Evolutionary conservation across 306 rosid species (phyloP).

Genomic region (Medicago arabica): DNA sequence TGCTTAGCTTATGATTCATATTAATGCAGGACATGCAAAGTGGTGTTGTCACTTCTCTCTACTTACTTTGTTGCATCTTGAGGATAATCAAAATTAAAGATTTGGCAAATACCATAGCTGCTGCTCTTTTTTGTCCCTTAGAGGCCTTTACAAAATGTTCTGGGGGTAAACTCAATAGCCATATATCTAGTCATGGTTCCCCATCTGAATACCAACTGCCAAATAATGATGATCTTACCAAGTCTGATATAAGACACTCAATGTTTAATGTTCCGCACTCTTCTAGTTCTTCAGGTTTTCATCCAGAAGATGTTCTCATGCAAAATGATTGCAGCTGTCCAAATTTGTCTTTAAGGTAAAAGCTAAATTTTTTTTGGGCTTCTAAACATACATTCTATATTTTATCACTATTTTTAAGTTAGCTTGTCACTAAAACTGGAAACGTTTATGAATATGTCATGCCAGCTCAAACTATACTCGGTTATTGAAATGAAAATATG

Average conservation of each 20-base stretch:
- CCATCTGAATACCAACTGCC: conserved; percentile 51
- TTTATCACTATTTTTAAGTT: conserved; percentile 6
- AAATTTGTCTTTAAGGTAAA: conserved; percentile 73
- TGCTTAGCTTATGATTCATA: no score
- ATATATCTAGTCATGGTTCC: conserved; percentile 46
- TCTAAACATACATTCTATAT: conserved; percentile 12
- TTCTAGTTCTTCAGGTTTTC: conserved; percentile 58
- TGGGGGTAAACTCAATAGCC: conserved; percentile 62
- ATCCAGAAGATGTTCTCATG: conserved; percentile 40
- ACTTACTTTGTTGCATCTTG: conserved; percentile 89
- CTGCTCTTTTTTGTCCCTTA: conserved; percentile 77
- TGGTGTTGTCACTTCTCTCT: conserved; percentile 78
- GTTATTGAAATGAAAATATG: conserved; percentile 18
- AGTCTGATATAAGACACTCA: conserved; percentile 44
- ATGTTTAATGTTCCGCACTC: conserved; percentile 44
- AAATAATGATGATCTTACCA: conserved; percentile 42
- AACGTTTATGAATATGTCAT: conserved; percentile 6
- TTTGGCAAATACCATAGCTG: conserved; percentile 84
- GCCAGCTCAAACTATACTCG: conserved; percentile 7
- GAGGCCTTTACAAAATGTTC: conserved; percentile 59
- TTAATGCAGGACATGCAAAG: conserved; percentile 70
- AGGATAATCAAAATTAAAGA: conserved; percentile 90
- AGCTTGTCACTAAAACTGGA: conserved; percentile 7
- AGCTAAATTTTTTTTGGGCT: neutral
- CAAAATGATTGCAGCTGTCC: conserved; percentile 53